Evolutionary conservation across 2,329 filamentous ascomycete genomes (phyloP).

Genomic region (Trichoderma gracile): DNA sequence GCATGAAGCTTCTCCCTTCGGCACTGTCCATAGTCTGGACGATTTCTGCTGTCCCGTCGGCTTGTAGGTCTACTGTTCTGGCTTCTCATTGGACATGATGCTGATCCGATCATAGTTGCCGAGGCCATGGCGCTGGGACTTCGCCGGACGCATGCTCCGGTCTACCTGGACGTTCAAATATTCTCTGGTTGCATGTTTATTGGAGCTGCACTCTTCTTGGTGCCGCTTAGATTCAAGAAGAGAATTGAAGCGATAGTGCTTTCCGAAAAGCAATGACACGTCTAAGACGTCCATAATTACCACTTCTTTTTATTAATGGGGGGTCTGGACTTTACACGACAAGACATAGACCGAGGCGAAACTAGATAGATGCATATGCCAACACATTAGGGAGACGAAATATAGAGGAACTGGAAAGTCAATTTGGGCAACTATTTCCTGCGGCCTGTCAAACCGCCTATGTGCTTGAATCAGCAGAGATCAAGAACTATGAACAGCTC

Average conservation of each 20-base stretch:
- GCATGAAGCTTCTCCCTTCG: slow-evolving; percentile 22
- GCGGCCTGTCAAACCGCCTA: too few relatives aligned
- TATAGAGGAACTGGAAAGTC: too few relatives aligned
- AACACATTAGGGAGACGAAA: too few relatives aligned
- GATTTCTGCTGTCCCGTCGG: slow-evolving; percentile 7
- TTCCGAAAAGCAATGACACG: not conserved
- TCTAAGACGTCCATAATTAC: too few relatives aligned
- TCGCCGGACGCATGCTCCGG: not conserved
- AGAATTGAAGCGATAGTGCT: not conserved
- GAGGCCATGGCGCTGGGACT: slow-evolving; percentile 18
- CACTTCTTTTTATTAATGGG: too few relatives aligned
- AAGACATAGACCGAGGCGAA: too few relatives aligned
- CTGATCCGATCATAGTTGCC: slow-evolving; percentile 7
- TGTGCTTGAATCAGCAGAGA: too few relatives aligned
- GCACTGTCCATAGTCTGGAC: slow-evolving; percentile 22
- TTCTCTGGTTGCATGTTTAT: slow-evolving; percentile 20
- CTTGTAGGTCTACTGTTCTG: not conserved
- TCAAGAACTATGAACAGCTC: too few relatives aligned
- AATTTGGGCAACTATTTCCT: too few relatives aligned
- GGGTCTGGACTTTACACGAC: too few relatives aligned
- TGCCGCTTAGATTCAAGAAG: slow-evolving; percentile 12
- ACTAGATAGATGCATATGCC: too few relatives aligned
- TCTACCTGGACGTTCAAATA: slow-evolving; percentile 17
- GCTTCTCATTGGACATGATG: not conserved
- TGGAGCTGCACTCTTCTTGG: not conserved